Evolutionary conservation across 768 basidiomycete genomes (phyloP).

Genomic region (Hericium alpestre): DNA sequence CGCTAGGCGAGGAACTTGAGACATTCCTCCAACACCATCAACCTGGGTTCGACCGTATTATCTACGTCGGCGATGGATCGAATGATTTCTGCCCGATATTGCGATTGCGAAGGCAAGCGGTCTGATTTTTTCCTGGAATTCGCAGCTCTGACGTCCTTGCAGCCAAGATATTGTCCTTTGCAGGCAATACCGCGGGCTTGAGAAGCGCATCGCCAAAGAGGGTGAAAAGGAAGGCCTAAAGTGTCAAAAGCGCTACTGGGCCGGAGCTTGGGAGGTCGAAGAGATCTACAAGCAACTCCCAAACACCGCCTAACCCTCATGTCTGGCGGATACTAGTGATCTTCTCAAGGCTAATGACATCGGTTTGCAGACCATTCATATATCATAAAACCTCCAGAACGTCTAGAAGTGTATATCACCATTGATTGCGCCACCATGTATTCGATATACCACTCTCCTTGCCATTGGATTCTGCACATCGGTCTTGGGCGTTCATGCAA

Average conservation of each 20-base stretch:
- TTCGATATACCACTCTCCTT: no score
- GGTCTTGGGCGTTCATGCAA: no score
- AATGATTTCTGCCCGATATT: constrained; percentile 95
- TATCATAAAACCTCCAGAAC: no score
- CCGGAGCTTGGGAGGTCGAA: constrained; percentile 94
- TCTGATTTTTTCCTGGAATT: not conserved
- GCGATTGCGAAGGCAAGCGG: constrained; percentile 52
- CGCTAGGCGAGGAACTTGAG: constrained; percentile 81
- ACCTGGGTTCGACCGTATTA: constrained; percentile 59
- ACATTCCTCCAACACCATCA: constrained; percentile 59
- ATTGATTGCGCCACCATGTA: no score
- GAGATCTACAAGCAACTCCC: constrained; percentile 44
- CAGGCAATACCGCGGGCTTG: constrained; percentile 66
- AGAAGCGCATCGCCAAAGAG: constrained; percentile 67
- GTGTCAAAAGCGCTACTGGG: constrained; percentile 75
- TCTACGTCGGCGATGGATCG: constrained; percentile 88
- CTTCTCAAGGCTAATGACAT: no score
- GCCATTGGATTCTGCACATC: no score
- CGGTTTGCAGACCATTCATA: no score
- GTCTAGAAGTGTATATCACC: no score
- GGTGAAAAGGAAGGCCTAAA: constrained; percentile 54
- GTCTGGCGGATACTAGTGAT: no score
- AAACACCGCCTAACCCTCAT: not conserved
- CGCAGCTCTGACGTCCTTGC: not conserved
- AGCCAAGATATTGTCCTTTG: constrained; percentile 83